Percentiles rank a stretch among this genome's conserved stretches.
These are phyloP conservation scores for Leccinum variicolor DNA, from an alignment of 768 basidiomycete species.

Conservation along the genomic window DNA sequence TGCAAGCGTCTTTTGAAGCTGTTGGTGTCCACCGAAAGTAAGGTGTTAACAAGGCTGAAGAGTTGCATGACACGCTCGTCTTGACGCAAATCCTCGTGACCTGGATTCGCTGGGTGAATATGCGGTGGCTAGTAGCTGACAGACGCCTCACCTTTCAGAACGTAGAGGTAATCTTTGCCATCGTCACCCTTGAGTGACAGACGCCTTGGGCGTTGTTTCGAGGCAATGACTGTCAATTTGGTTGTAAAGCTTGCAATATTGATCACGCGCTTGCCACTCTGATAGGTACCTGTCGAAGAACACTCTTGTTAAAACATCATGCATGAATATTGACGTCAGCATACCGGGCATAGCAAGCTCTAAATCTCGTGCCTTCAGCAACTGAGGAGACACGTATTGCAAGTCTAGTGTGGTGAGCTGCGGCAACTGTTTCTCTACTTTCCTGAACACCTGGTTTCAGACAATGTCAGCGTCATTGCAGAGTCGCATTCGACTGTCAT, in stretches of 20 bases:
- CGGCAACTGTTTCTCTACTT: conserved; percentile 91
- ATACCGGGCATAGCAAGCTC: conserved; percentile 95
- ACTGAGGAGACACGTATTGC: conserved; percentile 93
- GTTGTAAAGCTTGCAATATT: conserved; percentile 82
- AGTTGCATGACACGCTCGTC: conserved; percentile 99
- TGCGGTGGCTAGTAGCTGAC: not conserved
- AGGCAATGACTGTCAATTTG: conserved; percentile 90
- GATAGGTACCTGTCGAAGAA: conserved; percentile 72
- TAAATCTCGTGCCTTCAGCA: conserved; percentile 84
- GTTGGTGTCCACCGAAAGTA: conserved; percentile 88
- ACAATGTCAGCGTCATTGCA: conserved; percentile 1
- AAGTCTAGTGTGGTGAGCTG: conserved; percentile 87
- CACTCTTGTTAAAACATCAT: not conserved
- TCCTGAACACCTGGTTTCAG: conserved; percentile 78
- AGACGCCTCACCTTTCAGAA: conserved; percentile 68
- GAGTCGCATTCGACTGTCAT: conserved; percentile 22
- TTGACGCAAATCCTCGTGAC: conserved; percentile 97
- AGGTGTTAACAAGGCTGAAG: conserved; percentile 93
- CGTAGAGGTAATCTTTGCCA: conserved; percentile 89
- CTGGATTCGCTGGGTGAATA: conserved; percentile 36
- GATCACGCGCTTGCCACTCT: conserved; percentile 80
- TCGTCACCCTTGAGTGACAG: conserved; percentile 86
- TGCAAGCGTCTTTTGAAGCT: conserved; percentile 96
- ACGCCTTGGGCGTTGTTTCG: conserved; percentile 93
- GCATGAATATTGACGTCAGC: not conserved